These are phyloP conservation scores for Pseudotsuga menziesii DNA, from an alignment of 75 land plant species.

Conservation along the genomic window DNA sequence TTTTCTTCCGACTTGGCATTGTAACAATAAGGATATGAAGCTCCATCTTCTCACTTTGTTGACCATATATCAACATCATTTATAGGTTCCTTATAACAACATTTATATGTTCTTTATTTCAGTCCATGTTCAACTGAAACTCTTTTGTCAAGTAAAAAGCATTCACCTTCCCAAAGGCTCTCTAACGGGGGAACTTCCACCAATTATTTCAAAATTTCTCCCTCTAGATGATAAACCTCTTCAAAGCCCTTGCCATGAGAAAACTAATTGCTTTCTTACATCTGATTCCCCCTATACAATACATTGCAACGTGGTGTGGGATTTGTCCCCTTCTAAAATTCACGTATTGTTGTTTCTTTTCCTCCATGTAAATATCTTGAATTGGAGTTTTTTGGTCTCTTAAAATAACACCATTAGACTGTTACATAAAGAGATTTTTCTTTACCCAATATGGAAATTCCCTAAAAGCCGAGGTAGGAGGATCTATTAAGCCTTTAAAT, in stretches of 20 bases:
- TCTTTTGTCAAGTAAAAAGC: slow-evolving; percentile 97
- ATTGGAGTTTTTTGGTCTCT: not conserved
- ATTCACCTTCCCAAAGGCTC: slow-evolving; percentile 97
- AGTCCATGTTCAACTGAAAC: slow-evolving; percentile 92
- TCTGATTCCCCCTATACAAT: slow-evolving; percentile 96
- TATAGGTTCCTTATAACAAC: slow-evolving; percentile 95
- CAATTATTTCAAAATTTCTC: slow-evolving; percentile 87
- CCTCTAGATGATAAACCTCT: slow-evolving; percentile 97
- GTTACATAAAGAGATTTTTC: slow-evolving; percentile 24
- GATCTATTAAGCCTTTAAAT: slow-evolving; percentile 91
- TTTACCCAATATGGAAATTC: slow-evolving; percentile 92
- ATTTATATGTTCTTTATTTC: slow-evolving; percentile 61
- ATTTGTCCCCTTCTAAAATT: not conserved
- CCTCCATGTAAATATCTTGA: not conserved
- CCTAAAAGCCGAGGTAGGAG: slow-evolving; percentile 74
- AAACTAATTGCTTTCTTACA: slow-evolving; percentile 96
- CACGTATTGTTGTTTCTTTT: slow-evolving; percentile 2
- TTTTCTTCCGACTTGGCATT: too few species aligned
- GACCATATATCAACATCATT: slow-evolving; percentile 81
- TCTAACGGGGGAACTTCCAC: slow-evolving; percentile 70
- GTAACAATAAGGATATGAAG: too few species aligned
- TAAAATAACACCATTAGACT: slow-evolving; percentile 11
- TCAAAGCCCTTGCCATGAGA: slow-evolving; percentile 79
- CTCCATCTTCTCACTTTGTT: too few species aligned
- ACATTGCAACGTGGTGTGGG: slow-evolving; percentile 87